These are phyloP conservation scores for Verticillium dahliae DNA, from an alignment of 2,329 filamentous ascomycete species.

Conservation along the genomic window DNA sequence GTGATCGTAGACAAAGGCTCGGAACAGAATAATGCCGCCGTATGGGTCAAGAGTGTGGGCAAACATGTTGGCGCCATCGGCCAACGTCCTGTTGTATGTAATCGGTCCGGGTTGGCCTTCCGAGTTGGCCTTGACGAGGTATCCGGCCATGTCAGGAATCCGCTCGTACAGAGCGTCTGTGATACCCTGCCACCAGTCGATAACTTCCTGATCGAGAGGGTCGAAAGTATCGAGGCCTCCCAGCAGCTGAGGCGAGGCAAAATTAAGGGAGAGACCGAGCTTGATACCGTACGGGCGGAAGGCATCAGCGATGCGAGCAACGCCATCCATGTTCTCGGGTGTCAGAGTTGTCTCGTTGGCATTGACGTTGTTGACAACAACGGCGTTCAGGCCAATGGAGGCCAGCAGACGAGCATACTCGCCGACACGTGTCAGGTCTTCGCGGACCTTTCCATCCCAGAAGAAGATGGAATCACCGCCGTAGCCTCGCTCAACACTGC, in stretches of 20 bases:
- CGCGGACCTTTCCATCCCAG: constrained; percentile 44
- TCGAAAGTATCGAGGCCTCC: constrained; percentile 57
- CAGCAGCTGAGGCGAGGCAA: constrained; percentile 54
- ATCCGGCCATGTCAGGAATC: constrained; percentile 63
- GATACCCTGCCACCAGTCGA: constrained; percentile 56
- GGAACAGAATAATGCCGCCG: constrained; percentile 58
- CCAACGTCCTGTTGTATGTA: constrained; percentile 63
- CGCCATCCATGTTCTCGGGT: constrained; percentile 50
- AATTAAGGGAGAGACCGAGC: constrained; percentile 61
- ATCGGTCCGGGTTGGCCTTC: constrained; percentile 66
- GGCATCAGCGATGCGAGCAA: constrained; percentile 55
- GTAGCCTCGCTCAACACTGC: constrained; percentile 63
- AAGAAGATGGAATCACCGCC: constrained; percentile 66
- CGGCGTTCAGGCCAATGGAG: constrained; percentile 59
- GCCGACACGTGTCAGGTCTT: constrained; percentile 51
- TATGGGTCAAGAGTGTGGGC: constrained; percentile 50
- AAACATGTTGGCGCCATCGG: constrained; percentile 64
- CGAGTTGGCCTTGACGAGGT: constrained; percentile 65
- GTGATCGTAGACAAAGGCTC: constrained; percentile 65
- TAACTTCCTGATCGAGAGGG: constrained; percentile 53
- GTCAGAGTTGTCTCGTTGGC: constrained; percentile 54
- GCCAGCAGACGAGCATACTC: constrained; percentile 61
- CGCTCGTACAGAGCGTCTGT: constrained; percentile 52
- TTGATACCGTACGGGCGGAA: constrained; percentile 63
- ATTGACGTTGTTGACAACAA: constrained; percentile 68